Base-by-base conservation (phyloP, 2,329 filamentous ascomycete species). In the Colletotrichum sojae region DNA sequence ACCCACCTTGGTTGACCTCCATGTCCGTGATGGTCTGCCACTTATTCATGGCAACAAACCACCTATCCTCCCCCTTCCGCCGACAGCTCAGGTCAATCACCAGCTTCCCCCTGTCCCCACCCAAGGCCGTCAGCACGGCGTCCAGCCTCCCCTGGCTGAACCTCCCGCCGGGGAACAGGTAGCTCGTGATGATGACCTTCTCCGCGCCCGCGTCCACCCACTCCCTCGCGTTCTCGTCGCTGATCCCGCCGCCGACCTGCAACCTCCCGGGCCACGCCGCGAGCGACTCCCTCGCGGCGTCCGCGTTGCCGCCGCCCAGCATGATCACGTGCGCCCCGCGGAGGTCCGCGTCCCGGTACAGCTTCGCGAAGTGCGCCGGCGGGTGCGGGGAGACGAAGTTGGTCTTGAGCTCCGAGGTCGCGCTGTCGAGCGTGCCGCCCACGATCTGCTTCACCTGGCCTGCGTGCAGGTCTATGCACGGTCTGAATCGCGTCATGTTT, bases 41-140 rank as follows among this genome's bases (percentile, higher is more conserved):
- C 80, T 97, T 97, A 81, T 99, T 94, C 92, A 97, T 99, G 63
- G 96, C 95, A n/a, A 99, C 96, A 76, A 93, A 94, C 96, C 96
- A 99, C 46, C 84, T 91, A 64, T 91, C 85, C 4, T 85, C 83
- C 45, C 87, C 92, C 69, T 90, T 91, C 67, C 91, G 87, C 59
- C 96, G 90, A 78, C 96, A 99, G 81, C 94, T 97, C 25, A 99
- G 88, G 78, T 99, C 96, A 78, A 99, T 95, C 73, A 99, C 95
- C 56, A 99, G 89, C 81, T 93, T 96, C 56, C 85, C 83, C 78
- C 86, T 94, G 78, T 97, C 91, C 61, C 91, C 90, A 27, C 86
- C 91, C 5, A 99, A 86, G 1, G 91, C 88, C 25, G 84, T 79
- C 1, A 98, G 86, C 6, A 98, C 91, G 36, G 90, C 87, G 73